These are phyloP conservation scores for Pinus albicaulis DNA, from an alignment of 75 land plant species.

Conservation along the genomic window DNA sequence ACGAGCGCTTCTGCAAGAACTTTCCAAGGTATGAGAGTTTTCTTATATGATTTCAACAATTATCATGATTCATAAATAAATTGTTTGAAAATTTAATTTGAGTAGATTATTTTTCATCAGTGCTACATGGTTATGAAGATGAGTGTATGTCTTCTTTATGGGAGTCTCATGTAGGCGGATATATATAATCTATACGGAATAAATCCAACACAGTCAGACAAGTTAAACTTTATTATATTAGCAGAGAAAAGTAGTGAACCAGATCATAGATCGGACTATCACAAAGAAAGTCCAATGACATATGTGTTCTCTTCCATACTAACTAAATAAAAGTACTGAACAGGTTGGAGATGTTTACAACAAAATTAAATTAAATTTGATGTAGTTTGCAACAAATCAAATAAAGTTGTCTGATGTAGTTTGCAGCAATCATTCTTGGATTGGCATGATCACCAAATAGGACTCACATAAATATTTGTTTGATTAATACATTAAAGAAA, in stretches of 20 bases:
- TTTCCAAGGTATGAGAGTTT: slow-evolving; percentile 54
- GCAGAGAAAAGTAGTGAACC: neutral
- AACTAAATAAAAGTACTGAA: neutral
- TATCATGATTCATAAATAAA: neutral
- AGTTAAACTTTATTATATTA: neutral
- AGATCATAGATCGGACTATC: neutral
- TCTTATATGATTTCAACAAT: neutral
- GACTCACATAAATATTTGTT: no score
- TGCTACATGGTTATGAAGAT: neutral
- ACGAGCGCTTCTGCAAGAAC: slow-evolving; percentile 73
- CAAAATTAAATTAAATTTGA: neutral
- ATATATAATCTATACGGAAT: neutral
- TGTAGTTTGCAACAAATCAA: neutral
- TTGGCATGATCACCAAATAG: no score
- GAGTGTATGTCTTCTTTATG: neutral
- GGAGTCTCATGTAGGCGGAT: neutral
- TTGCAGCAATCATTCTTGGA: no score
- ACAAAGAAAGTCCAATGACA: neutral
- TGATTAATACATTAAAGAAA: no score
- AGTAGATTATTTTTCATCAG: neutral
- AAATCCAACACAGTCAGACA: neutral
- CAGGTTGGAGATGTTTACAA: neutral
- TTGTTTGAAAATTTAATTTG: neutral
- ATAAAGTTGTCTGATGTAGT: no score
- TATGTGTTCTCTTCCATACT: neutral